phyloP scores from a whole-genome alignment of 2,329 filamentous ascomycete genomes.

The Whalleya microplaca region DNA sequence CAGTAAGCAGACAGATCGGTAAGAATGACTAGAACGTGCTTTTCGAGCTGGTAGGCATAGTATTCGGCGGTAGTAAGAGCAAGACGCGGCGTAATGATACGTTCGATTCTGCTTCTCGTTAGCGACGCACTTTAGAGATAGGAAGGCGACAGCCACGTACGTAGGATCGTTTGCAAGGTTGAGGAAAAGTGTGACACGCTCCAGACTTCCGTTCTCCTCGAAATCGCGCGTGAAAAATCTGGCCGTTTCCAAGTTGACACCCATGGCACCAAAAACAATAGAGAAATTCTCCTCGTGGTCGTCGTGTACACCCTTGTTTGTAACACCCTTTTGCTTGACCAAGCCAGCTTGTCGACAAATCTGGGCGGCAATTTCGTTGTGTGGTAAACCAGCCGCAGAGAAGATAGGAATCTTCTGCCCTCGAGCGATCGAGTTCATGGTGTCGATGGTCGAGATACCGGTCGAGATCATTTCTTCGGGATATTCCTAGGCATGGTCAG shows the following conservation, averaged over 20 bases:
- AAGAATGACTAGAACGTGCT: conserved; percentile 98
- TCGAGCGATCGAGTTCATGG: conserved; percentile 97
- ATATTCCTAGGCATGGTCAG: conserved; percentile 69
- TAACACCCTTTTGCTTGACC: conserved; percentile 75
- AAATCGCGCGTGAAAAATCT: conserved; percentile 99
- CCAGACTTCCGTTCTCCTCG: conserved; percentile 98
- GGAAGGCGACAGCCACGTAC: conserved; percentile 55
- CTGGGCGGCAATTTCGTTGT: conserved; percentile 99
- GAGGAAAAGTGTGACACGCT: conserved; percentile 95
- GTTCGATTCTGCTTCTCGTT: conserved; percentile 74
- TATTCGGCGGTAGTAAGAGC: conserved; percentile 98
- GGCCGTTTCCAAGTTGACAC: conserved; percentile 98
- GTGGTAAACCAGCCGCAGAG: conserved; percentile 95
- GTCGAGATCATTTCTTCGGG: conserved; percentile 99
- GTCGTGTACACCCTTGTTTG: conserved; percentile 94
- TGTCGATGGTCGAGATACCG: conserved; percentile 98
- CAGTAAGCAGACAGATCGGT: conserved; percentile 98
- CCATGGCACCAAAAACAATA: conserved; percentile 99
- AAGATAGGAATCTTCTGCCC: conserved; percentile 99
- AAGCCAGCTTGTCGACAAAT: conserved; percentile 97
- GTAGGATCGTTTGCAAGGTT: conserved; percentile 99
- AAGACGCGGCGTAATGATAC: conserved; percentile 98
- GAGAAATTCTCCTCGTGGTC: conserved; percentile 99
- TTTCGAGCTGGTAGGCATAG: conserved; percentile 99
- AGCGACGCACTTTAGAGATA: conserved; percentile 15